Base-by-base conservation (phyloP, 2,329 filamentous ascomycete species). In the Alternaria arborescens region DNA sequence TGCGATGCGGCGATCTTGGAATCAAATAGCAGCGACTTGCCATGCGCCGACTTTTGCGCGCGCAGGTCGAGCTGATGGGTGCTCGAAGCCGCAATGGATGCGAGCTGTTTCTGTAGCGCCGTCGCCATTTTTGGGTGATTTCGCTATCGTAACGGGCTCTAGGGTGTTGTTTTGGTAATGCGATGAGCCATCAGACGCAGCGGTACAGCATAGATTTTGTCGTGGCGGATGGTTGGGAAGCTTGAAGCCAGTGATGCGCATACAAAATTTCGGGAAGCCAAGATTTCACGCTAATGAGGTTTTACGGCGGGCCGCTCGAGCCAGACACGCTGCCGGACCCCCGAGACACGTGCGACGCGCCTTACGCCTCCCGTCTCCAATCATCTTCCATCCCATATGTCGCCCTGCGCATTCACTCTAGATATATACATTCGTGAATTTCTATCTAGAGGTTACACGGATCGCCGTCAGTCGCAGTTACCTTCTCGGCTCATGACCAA, bases 11-110 rank as follows among this genome's bases (percentile, higher is more conserved):
- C 95, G 70, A 94, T 85, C 75, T 89, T 88, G 61, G 91, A 87
- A 71, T 97, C 94, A 82, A 97, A 99, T 61, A 99, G 92, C 63
- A 99, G 83, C 54, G 95, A 99, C 80, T 97, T 94, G 67, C 92
- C 92, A 81, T 99, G 95, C 65, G 92, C 89, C 62, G 91, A 88
- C 80, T 93, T 94, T 82, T 97, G 93, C 73, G 94, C 92, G 81
- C 96, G 97, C 71, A 97, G 86, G 77, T 98, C 92, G 73, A 98
- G 87, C 70, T 94, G 91, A 77, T 94, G 90, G 71, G 94, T 97
- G 72, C 93, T 97, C 75, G 91, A 92, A 68, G 91, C 89, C 71
- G 94, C 92, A 77, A 99, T 94, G 77, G 92, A 89, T 84, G 94
- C 92, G 83, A 99, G 85, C 86, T 99, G 96, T 83, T 92, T 89